Evolutionary conservation across 1,284 basidiomycete species (phyloP), one percentile per base, ranked within the genome.

Genomic region (Ceratobasidium sp.): DNA sequence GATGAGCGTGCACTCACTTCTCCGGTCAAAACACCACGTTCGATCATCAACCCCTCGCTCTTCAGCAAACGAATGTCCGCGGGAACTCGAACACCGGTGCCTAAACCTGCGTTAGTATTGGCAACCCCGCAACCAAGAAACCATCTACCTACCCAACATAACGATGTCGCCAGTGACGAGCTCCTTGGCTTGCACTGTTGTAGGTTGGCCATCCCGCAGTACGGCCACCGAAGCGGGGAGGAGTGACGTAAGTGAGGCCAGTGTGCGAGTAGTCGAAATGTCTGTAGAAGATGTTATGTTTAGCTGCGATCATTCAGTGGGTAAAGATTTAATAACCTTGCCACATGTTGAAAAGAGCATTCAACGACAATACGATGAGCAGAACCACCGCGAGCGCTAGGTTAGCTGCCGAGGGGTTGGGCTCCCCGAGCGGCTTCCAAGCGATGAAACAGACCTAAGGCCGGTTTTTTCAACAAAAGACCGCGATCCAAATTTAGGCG

Each of bases 141-240:
- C 27, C 27, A 3, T 33, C 48, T 5, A 64, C 55, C 6, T 44
- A 57, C 62, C 44, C 69, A 98, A 88, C 14, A 94, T 96, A 62
- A 98, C 92, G 8, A 98, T 85, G 83, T 98, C 96, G 14, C 96
- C 96, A 0, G 96, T 96, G 18, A 98, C 89, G 4, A 98, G 88
- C 64, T 94, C 90, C 79, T 96, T 94, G 1, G 93, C 94, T 81
- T 94, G 91, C 4, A 97, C 86, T 77, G 91, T 90, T 0, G 84
- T 83, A 96, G 96, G 98, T 82, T 92, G 92, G 79, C 88, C 88
- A 83, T 95, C 90, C 54, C 97, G 91, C 84, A 91, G 77, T 12
- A 84, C 85, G 3, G 83, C 78, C 2, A 86, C 85, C 44, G 85
- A 82, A 20, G 84, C 83, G 3, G 87, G 87, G 0, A 88, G 81